A percentile compares a stretch with the other conserved stretches of the same genome.
These are phyloP conservation scores for Cladophialophora exuberans DNA, from an alignment of 2,329 filamentous ascomycete genomes.

Conservation along the genomic window DNA sequence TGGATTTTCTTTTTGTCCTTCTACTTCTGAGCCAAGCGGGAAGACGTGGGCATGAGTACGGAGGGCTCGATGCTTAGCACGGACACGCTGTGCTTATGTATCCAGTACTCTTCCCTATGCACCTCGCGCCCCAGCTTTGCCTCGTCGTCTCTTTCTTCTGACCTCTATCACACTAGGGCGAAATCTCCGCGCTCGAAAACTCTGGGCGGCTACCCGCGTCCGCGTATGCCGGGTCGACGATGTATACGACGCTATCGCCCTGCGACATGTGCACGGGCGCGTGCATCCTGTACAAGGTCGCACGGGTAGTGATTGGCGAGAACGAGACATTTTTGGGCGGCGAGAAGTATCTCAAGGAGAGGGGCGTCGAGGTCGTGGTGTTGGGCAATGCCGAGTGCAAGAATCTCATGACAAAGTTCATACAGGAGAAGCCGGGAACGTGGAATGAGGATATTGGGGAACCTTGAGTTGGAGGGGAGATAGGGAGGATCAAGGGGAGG, in stretches of 20 bases:
- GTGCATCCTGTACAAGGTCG: slow-evolving; percentile 74
- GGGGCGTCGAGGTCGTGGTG: slow-evolving; percentile 74
- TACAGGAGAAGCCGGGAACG: slow-evolving; percentile 70
- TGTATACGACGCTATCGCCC: slow-evolving; percentile 80
- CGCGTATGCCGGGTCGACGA: slow-evolving; percentile 72
- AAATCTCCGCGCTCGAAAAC: slow-evolving; percentile 75
- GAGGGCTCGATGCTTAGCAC: too few species aligned
- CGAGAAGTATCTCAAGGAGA: slow-evolving; percentile 68
- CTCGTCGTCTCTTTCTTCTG: not conserved
- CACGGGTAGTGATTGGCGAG: slow-evolving; percentile 75
- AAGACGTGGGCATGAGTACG: too few species aligned
- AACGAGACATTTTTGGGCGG: slow-evolving; percentile 75
- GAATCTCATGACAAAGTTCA: slow-evolving; percentile 72
- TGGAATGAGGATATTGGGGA: slow-evolving; percentile 67
- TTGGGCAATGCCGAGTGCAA: slow-evolving; percentile 67
- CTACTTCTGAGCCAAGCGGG: too few species aligned
- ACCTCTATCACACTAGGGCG: slow-evolving; percentile 56
- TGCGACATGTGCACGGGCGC: slow-evolving; percentile 84
- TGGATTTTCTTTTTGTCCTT: not conserved
- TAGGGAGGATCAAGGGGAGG: not conserved
- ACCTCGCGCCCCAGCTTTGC: too few species aligned
- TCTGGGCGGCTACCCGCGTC: slow-evolving; percentile 72
- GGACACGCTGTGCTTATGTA: too few species aligned
- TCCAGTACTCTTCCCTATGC: too few species aligned
- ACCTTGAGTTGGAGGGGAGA: slow-evolving; percentile 8